Base-by-base conservation (phyloP, 1,284 basidiomycete species). In the Malassezia cuniculi region DNA sequence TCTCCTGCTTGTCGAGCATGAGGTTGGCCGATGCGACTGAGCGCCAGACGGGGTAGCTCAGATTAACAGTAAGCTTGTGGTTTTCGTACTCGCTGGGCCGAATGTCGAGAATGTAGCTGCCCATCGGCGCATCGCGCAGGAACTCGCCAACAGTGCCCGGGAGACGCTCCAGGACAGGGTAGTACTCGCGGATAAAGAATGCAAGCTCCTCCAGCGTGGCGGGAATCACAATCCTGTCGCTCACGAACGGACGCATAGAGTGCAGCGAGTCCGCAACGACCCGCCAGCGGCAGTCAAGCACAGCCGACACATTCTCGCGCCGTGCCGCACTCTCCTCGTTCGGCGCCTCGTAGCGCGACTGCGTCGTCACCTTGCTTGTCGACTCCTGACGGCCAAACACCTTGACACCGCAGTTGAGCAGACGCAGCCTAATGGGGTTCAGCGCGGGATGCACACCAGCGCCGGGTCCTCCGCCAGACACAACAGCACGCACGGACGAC, bases 321-420 rank as follows among this genome's bases (percentile, higher is more conserved):
- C 42, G 36, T 18, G 17, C 20, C n/a, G 27, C 27, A 27, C 28
- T 32, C 6, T 21, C 31, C 17, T 6, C 8, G 12, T 20, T 25
- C 31, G 21, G 22, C 12, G 36, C 36, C 22, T 45, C 22, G n/a
- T n/a, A n/a, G n/a, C n/a, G n/a, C n/a, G n/a, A n/a, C n/a, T n/a
- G n/a, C n/a, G n/a, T n/a, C 14, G 55, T 53, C 10, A 35, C 59
- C 17, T 66, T 64, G 21, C 71, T 69, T 34, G 60, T 56, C 15
- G 69, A 69, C 48, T 77, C 76, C 59, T 78, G 76, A 19, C 75
- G 69, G 4, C 71, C 71, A 49, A 78, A 75, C 12, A 73, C 62
- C 69, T 93, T 93, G 41, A 89, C 85, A 21, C 93, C 93, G 28
- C 83, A 82, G 22, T 82, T 80, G 57, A 90, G 80, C 42, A 97